Conservation (phyloP, 2,329 filamentous ascomycete species). For the Colletotrichum chrysophilum region DNA sequence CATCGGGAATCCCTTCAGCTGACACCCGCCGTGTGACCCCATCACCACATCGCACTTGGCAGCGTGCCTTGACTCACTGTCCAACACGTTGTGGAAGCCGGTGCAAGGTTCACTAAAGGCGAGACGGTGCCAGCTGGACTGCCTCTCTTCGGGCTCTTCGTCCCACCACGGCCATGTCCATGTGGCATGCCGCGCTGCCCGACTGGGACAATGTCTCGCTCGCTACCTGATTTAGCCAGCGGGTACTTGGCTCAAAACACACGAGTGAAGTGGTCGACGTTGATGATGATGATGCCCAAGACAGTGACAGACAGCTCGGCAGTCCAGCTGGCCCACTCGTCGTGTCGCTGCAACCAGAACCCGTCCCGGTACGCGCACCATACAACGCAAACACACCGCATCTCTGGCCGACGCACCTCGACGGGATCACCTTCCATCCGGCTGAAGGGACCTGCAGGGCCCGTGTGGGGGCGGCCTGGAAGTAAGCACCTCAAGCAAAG, state of each 20-base stretch:
- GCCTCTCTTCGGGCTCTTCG: background rate
- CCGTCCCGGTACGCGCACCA: background rate
- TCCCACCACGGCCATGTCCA: background rate
- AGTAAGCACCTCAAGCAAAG: background rate
- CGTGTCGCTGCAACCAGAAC: background rate
- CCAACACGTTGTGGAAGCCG: background rate
- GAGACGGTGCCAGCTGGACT: background rate
- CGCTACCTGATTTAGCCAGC: background rate
- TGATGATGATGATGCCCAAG: background rate
- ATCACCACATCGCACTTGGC: background rate
- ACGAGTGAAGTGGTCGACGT: background rate
- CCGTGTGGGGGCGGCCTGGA: slow-evolving; percentile 5
- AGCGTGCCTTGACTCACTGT: background rate
- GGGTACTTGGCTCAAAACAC: background rate
- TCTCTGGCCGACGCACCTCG: background rate
- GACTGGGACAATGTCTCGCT: background rate
- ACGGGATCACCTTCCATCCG: background rate
- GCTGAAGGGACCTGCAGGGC: background rate
- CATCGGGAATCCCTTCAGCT: background rate
- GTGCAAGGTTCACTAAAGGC: background rate
- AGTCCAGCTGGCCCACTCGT: background rate
- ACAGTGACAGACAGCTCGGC: background rate
- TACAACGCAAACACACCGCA: background rate
- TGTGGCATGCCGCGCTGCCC: background rate
- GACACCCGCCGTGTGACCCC: slow-evolving; percentile 1